Conservation (phyloP, 345 rosid species). For the Schrenkiella parvula region DNA sequence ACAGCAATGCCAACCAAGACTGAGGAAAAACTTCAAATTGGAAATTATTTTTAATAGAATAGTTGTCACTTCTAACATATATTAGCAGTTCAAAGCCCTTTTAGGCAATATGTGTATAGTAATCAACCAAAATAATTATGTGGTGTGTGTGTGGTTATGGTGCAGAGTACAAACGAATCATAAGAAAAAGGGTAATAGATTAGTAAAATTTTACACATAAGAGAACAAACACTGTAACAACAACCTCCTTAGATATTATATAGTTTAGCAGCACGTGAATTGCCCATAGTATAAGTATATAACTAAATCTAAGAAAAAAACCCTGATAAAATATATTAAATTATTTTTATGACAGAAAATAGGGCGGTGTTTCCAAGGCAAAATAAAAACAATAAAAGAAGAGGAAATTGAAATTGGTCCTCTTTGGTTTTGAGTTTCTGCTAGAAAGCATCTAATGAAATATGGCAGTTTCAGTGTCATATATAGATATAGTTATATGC, state of each 20-base stretch:
- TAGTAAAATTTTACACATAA: slow-evolving; percentile 24
- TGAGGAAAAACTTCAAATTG: neutral
- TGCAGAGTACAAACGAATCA: slow-evolving; percentile 19
- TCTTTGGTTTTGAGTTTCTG: slow-evolving; percentile 33
- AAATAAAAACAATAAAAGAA: neutral
- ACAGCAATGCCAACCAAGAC: slow-evolving; percentile 24
- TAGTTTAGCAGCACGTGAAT: slow-evolving; percentile 67
- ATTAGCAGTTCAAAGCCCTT: neutral
- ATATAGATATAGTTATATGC: slow-evolving; percentile 22
- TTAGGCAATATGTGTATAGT: slow-evolving; percentile 12
- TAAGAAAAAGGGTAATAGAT: neutral
- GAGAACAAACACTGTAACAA: slow-evolving; percentile 58
- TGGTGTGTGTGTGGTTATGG: neutral
- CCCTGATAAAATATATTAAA: neutral
- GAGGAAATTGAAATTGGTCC: slow-evolving; percentile 24
- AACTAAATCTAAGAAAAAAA: slow-evolving; percentile 5
- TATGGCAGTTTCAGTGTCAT: slow-evolving; percentile 39
- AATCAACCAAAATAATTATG: neutral
- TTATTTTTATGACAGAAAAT: slow-evolving; percentile 24
- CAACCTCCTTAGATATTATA: slow-evolving; percentile 36
- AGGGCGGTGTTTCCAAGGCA: slow-evolving; percentile 61
- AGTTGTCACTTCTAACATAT: neutral
- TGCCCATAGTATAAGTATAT: slow-evolving; percentile 24
- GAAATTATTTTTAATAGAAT: neutral
- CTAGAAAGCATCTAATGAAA: slow-evolving; percentile 35